Percentiles rank a stretch among this genome's conserved stretches.
Evolutionary conservation across 768 basidiomycete genomes (phyloP).

Genomic region (Tylopilus sp.): DNA sequence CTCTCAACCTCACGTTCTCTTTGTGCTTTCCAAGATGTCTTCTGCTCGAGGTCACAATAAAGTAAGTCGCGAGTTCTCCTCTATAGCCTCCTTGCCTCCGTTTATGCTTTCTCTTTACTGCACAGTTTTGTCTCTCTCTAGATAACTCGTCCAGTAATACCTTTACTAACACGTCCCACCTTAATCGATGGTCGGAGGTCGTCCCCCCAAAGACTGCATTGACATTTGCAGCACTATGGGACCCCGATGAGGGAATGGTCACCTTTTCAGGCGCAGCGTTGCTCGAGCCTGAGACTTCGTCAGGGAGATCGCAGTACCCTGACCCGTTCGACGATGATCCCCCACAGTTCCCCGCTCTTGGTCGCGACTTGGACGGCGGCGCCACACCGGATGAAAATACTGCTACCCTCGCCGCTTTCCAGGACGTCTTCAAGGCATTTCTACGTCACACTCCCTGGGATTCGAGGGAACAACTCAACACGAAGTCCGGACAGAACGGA

Average conservation of each 20-base stretch:
- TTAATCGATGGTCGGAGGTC: conserved; percentile 52
- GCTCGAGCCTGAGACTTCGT: conserved; percentile 29
- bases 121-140: conserved; percentile 24
- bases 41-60: conserved; percentile 17
- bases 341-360: conserved; percentile 11
- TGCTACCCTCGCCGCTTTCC: conserved; percentile 23
- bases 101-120: neutral
- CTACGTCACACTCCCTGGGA: conserved; percentile 21
- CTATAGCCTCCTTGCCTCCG: neutral
- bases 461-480: conserved; percentile 19
- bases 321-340: conserved; percentile 16
- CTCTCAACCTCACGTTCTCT: neutral
- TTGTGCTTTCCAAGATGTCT: conserved; percentile 10
- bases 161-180: conserved; percentile 10
- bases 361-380: conserved; percentile 12
- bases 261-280: conserved; percentile 53
- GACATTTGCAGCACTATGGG: conserved; percentile 60
- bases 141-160: conserved; percentile 12
- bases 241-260: conserved; percentile 53
- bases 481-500: conserved; percentile 6
- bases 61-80: conserved; percentile 11
- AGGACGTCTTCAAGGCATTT: conserved; percentile 30
- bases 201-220: conserved; percentile 53
- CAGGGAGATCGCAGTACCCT: conserved; percentile 4
- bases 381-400: conserved; percentile 17